A percentile compares a stretch with the other conserved stretches of the same genome.
Conservation (phyloP, 1,284 basidiomycete species). For the Microbotryum lychnidis-dioicae region DNA sequence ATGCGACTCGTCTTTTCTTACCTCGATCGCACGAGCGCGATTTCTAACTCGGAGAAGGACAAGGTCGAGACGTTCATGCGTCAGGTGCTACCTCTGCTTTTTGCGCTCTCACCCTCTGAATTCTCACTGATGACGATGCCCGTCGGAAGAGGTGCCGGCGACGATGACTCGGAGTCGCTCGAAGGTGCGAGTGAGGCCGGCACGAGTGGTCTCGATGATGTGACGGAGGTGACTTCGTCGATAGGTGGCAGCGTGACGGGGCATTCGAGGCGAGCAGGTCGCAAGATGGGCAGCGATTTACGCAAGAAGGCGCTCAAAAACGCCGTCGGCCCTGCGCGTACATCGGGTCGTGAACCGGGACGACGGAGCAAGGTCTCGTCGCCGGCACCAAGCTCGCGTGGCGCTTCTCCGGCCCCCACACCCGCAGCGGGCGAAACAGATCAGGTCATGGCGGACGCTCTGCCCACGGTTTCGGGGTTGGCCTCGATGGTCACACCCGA, state of each 20-base stretch:
- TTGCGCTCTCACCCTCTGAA: constrained; percentile 28
- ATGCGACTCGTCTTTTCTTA: constrained; percentile 84
- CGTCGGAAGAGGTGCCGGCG: constrained; percentile 6
- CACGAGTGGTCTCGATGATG: constrained; percentile 39
- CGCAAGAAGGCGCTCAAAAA: constrained; percentile 67
- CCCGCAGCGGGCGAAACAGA: constrained; percentile 1
- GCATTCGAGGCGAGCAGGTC: constrained; percentile 35
- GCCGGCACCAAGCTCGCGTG: constrained; percentile 29
- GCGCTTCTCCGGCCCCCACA: constrained; percentile 9
- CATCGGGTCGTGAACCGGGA: neutral
- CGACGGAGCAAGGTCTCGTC: constrained; percentile 25
- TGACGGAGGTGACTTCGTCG: constrained; percentile 7
- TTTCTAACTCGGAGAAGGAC: constrained; percentile 68
- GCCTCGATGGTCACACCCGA: constrained; percentile 6
- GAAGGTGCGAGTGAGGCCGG: constrained; percentile 61
- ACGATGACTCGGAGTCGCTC: constrained; percentile 22
- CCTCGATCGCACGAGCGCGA: constrained; percentile 68
- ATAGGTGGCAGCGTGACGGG: constrained; percentile 4
- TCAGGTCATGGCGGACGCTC: constrained; percentile 7
- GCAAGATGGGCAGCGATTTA: constrained; percentile 58
- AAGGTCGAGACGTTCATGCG: constrained; percentile 78
- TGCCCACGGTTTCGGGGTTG: constrained; percentile 1
- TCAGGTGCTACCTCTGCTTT: constrained; percentile 59
- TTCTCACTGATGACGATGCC: constrained; percentile 19
- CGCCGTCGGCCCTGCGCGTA: constrained; percentile 29